Conservation (phyloP, 2,329 filamentous ascomycete genomes). For the Penicillium palitans region DNA sequence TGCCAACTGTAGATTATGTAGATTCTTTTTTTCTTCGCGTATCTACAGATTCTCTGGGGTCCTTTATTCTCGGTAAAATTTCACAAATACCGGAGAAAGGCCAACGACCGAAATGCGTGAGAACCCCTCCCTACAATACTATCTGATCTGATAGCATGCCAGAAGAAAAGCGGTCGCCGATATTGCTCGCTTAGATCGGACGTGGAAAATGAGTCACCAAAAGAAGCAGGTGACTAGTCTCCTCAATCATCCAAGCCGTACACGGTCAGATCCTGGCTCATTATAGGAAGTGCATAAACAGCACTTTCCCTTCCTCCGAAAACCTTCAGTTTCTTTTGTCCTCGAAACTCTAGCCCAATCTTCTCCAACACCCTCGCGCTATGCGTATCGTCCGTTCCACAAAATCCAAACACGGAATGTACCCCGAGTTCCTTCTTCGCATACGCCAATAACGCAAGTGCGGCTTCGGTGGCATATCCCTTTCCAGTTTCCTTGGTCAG, state of each 20-base stretch:
- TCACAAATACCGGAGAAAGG: not conserved
- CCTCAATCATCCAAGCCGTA: not conserved
- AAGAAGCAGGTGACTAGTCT: not conserved
- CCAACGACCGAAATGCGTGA: not conserved
- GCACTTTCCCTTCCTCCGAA: not conserved
- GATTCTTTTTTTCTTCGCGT: not conserved
- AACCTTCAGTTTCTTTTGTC: not conserved
- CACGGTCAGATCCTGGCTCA: not conserved
- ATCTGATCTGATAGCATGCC: too few relatives aligned
- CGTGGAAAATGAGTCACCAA: not conserved
- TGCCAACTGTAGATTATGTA: not conserved
- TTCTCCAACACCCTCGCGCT: not conserved
- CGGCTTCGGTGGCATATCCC: constrained; percentile 4
- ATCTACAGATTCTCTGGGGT: not conserved
- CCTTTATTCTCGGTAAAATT: not conserved
- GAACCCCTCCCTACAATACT: too few relatives aligned
- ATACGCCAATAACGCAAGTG: not conserved
- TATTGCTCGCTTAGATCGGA: too few relatives aligned
- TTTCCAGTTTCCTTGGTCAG: not conserved
- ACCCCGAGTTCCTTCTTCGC: not conserved
- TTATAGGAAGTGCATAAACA: not conserved
- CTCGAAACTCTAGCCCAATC: constrained; percentile 1
- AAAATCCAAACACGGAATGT: not conserved
- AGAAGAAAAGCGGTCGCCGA: too few relatives aligned
- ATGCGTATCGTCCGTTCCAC: not conserved